Evolutionary conservation across 1,284 basidiomycete species (phyloP).

Genomic region (Earliella scabrosa): DNA sequence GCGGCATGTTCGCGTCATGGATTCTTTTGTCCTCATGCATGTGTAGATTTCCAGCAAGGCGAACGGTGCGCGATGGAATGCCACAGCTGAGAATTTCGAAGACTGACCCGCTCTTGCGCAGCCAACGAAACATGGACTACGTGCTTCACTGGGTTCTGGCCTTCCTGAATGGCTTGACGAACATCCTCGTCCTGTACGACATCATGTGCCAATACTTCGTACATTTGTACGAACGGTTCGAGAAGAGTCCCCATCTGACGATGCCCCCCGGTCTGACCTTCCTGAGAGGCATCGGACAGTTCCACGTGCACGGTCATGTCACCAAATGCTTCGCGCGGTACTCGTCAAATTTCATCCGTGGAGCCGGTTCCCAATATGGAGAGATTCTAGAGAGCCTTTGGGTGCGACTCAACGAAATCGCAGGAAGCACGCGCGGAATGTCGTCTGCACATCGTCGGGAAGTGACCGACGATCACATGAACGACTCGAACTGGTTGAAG

Average conservation of each 20-base stretch:
- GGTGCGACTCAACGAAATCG: constrained; percentile 21
- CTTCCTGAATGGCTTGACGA: background rate
- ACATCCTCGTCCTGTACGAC: background rate
- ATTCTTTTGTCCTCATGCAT: constrained; percentile 19
- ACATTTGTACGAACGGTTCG: background rate
- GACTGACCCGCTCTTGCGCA: too few species aligned
- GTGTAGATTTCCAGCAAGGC: constrained; percentile 26
- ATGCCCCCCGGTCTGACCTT: background rate
- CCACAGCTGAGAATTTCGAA: too few species aligned
- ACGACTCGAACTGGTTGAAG: constrained; percentile 30
- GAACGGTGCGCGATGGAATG: constrained; percentile 14
- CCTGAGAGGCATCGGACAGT: constrained; percentile 5
- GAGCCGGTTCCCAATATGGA: constrained; percentile 23
- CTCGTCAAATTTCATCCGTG: constrained; percentile 21
- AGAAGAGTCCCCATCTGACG: background rate
- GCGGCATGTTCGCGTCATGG: constrained; percentile 25
- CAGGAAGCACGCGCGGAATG: constrained; percentile 22
- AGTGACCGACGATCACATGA: constrained; percentile 26
- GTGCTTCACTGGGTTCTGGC: background rate
- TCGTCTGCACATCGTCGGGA: constrained; percentile 22
- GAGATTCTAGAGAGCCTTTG: constrained; percentile 29
- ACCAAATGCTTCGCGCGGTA: constrained; percentile 21
- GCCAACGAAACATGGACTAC: constrained; percentile 31
- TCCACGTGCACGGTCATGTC: constrained; percentile 25
- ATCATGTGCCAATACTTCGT: background rate